Base-by-base conservation (phyloP, 73 alveolate genomes). In the Breviolum minutum region DNA sequence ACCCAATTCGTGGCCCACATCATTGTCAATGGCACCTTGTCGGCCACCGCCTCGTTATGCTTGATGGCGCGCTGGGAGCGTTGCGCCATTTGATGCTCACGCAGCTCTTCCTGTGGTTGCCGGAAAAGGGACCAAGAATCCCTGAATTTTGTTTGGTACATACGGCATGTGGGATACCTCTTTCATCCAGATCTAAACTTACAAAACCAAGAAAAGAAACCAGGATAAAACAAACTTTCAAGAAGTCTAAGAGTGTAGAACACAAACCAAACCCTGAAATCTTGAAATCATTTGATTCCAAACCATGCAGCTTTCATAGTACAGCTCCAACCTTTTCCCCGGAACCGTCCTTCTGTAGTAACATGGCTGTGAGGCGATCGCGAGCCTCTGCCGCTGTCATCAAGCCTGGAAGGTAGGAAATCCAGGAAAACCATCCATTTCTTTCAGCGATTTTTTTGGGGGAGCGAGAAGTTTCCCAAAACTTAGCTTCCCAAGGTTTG, bases 341-440 rank as follows among this genome's bases (percentile, higher is more conserved):
- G 24, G n/a, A n/a, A n/a, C 71, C 91, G 61, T 48, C 96, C 97
- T 91, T 91, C 97, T 91, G 84, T 77, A 73, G 76, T 88, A 91
- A 24, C 69, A 79, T 26, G 63, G 69, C 77, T 63, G 81, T 63
- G 32, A 91, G 54, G 77, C 97, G 97, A 62, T 91, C 88, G 77
- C 88, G 97, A 17, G 97, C 97, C 88, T 91, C 97, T 63, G 84
- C 97, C 79, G 97, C 97, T 10, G 97, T 91, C 97, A 91, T 91
- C 88, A 70, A 54, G 27, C 96, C 96, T 89, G 83, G 16, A 17
- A 66, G 30, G 26, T 22, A 64, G 69, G 20, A 77, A 27, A 26
- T n/a, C n/a, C 0, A 3, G 54, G 54, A 40, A 40, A 40, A 40
- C 54, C 54, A 40, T 40, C 54, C 3, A 3, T 40, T 40, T 40